Evolutionary conservation across 768 basidiomycete genomes (phyloP), one percentile per base, ranked within the genome.

Genomic region (Tephrocybe sp.): DNA sequence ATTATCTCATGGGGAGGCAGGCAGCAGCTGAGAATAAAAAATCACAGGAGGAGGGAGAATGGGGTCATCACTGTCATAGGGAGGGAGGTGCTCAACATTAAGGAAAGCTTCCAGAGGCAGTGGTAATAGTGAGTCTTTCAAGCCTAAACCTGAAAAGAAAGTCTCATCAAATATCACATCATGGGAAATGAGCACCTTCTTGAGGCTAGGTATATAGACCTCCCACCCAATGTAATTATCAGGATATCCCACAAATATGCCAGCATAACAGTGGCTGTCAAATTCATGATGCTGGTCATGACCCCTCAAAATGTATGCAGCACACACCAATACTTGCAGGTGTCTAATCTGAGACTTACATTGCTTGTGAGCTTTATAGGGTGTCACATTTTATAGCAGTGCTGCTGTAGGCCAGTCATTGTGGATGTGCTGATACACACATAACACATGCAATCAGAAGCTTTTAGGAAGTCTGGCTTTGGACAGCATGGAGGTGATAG

Each of bases 321-420:
- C 46, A 44, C 68, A 70, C 1, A 73, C 69, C 48, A 68, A 73
- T 1, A 68, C 58, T 8, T 64, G 56, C 30, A 76, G 61, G 55
- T 72, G 60, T 21, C 26, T 18, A 3, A 70, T 45, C 42, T 62
- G 54, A 0, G 36, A 43, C 15, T 38, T 51, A 9, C 34, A 21
- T 11, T 12, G 62, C 65, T 47, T 63, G 25, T 30, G 40, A 8
- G 24, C 42, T 39, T 43, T 36, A 11, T 23, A 25, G 7, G 45
- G 46, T n/a, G 45, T 46, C 9, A 39, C 43, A 15, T 34, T 28
- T 38, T 43, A 23, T 43, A 40, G 33, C 8, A 43, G 34, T 21
- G 37, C 51, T 43, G 53, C 28, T 6, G 53, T 54, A 6, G 47
- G 53, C 12, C 17, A 51, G 4, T 20, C 25, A 23, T 51, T 51